phyloP scores from a whole-genome alignment of 2,329 filamentous ascomycete species.

The Pseudogymnoascus sp. region DNA sequence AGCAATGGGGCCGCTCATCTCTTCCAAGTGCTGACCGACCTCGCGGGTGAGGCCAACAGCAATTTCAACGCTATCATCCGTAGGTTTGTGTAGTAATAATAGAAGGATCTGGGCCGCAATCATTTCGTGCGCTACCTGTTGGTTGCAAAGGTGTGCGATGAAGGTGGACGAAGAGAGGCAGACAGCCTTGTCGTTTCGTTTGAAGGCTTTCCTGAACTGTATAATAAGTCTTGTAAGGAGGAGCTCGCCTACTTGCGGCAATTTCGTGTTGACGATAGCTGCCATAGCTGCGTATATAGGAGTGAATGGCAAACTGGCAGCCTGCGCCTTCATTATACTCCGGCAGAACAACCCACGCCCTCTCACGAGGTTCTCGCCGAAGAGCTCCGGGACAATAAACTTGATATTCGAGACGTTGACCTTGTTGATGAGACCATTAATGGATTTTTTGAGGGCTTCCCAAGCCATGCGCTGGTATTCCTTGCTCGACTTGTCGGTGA shows the following conservation, averaged over 20 bases:
- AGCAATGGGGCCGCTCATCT: slow-evolving; percentile 85
- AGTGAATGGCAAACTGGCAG: slow-evolving; percentile 89
- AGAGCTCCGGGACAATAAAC: slow-evolving; percentile 90
- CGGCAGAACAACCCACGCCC: slow-evolving; percentile 89
- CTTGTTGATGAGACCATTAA: slow-evolving; percentile 98
- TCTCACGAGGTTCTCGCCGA: slow-evolving; percentile 86
- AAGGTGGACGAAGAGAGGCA: slow-evolving; percentile 91
- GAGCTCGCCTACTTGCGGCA: slow-evolving; percentile 89
- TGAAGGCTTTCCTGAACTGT: slow-evolving; percentile 93
- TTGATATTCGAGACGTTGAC: slow-evolving; percentile 98
- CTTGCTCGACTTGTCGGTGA: slow-evolving; percentile 91
- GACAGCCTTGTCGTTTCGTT: slow-evolving; percentile 93
- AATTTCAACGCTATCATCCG: slow-evolving; percentile 96
- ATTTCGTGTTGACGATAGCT: slow-evolving; percentile 94
- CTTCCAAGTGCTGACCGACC: slow-evolving; percentile 87
- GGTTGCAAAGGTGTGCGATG: slow-evolving; percentile 89
- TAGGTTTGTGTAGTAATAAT: slow-evolving; percentile 88
- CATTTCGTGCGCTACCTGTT: slow-evolving; percentile 92
- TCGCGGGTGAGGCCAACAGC: slow-evolving; percentile 89
- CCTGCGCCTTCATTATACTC: slow-evolving; percentile 97
- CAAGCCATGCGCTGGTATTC: slow-evolving; percentile 99
- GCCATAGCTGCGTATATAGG: slow-evolving; percentile 94
- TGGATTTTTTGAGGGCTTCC: slow-evolving; percentile 97
- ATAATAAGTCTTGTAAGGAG: slow-evolving; percentile 77
- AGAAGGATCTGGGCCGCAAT: slow-evolving; percentile 87